These are phyloP conservation scores for Terfezia boudieri DNA, from an alignment of 495 filamentous ascomycete species.

Conservation along the genomic window DNA sequence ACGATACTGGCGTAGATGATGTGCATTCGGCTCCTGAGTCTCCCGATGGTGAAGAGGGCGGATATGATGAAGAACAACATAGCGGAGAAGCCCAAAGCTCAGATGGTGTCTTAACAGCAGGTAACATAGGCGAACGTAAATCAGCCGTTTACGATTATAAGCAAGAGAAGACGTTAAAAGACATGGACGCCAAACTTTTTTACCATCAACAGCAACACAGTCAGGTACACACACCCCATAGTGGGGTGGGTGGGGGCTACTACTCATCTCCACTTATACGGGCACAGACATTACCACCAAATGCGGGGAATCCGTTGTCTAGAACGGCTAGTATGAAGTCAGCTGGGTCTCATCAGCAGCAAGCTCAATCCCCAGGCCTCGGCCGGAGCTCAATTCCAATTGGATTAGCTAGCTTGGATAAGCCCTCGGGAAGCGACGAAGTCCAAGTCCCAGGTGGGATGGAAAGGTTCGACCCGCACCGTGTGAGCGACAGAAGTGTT, in stretches of 20 bases:
- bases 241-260: conserved; percentile 21
- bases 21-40: neutral
- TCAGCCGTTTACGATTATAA: conserved; percentile 20
- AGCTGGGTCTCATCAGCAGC: conserved; percentile 17
- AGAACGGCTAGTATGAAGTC: conserved; percentile 24
- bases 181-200: conserved; percentile 81
- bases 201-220: conserved; percentile 72
- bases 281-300: conserved; percentile 27
- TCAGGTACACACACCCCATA: conserved; percentile 21
- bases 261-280: conserved; percentile 27
- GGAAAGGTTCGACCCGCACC: neutral
- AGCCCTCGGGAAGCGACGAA: neutral
- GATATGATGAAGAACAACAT: neutral
- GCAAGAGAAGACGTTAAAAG: conserved; percentile 63
- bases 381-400: neutral
- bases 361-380: conserved; percentile 14
- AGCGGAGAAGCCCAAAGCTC: neutral
- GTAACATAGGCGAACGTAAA: conserved; percentile 6
- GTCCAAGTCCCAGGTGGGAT: neutral
- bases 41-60: neutral
- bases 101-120: neutral
- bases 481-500: neutral
- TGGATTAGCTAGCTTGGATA: neutral
- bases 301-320: conserved; percentile 19
- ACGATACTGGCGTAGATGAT: neutral